Conservation (phyloP, 768 basidiomycete species). For the Amanita pallidorosea region DNA sequence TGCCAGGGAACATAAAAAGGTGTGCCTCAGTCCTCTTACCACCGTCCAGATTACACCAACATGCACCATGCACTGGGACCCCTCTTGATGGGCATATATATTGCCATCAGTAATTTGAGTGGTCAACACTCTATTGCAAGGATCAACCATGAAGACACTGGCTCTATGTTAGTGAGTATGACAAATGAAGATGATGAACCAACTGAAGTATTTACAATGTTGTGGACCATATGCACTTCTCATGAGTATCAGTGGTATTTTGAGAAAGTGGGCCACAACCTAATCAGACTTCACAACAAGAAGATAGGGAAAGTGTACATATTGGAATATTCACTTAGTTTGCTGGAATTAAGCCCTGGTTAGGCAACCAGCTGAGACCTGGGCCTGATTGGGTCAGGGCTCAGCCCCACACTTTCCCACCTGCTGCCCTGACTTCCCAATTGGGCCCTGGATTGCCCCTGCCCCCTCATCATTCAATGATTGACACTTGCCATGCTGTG, state of each 20-base stretch:
- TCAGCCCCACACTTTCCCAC: too few species aligned
- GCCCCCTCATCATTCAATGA: too few species aligned
- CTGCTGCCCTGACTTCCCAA: too few species aligned
- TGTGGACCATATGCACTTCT: neutral
- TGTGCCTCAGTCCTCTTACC: too few species aligned
- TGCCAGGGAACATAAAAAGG: too few species aligned
- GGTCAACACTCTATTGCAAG: neutral
- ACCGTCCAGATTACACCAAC: neutral
- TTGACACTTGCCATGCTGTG: too few species aligned
- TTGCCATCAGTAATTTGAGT: neutral
- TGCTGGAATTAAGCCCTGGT: too few species aligned
- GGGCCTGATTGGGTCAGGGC: too few species aligned
- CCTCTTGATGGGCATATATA: neutral
- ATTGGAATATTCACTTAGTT: too few species aligned
- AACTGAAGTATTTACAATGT: neutral
- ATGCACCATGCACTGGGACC: neutral
- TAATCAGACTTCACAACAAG: neutral
- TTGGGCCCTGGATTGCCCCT: too few species aligned
- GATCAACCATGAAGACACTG: neutral
- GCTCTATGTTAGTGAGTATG: neutral
- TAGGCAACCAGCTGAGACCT: too few species aligned
- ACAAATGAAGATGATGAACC: neutral
- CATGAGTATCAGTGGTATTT: neutral
- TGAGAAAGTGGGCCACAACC: neutral
- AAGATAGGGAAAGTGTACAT: neutral